phyloP scores from a whole-genome alignment of 2,329 filamentous ascomycete genomes.

The Sporothrix schenckii region DNA sequence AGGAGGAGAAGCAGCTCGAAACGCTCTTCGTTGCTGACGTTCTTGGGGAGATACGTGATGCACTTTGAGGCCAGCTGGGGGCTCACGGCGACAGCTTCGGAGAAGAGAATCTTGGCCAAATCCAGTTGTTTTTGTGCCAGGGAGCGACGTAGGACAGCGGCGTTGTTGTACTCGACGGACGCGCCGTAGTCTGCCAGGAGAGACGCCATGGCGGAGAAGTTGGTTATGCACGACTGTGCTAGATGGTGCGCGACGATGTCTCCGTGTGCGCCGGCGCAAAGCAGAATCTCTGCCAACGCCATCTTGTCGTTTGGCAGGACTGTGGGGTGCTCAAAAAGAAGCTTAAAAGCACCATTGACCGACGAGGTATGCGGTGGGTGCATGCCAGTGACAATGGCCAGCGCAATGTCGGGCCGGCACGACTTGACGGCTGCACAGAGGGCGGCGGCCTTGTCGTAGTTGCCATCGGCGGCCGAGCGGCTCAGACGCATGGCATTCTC shows the following conservation, averaged over 20 bases:
- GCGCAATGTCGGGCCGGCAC: conserved; percentile 56
- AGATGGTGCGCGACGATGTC: conserved; percentile 54
- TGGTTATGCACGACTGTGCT: conserved; percentile 52
- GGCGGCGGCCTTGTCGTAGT: conserved; percentile 56
- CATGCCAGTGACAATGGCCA: conserved; percentile 58
- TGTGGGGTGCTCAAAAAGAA: conserved; percentile 51
- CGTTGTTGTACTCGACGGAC: conserved; percentile 58
- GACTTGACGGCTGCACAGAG: conserved; percentile 54
- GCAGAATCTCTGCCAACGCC: conserved; percentile 57
- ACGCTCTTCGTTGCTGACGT: conserved; percentile 55
- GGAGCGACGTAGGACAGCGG: conserved; percentile 53
- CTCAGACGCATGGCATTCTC: conserved; percentile 56
- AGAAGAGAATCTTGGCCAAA: conserved; percentile 53
- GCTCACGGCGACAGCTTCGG: conserved; percentile 49
- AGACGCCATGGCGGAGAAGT: conserved; percentile 58
- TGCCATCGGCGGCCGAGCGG: conserved; percentile 57
- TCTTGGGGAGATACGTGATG: conserved; percentile 53
- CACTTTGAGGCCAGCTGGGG: conserved; percentile 55
- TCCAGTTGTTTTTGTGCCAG: conserved; percentile 52
- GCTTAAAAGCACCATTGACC: conserved; percentile 55
- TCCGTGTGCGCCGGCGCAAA: conserved; percentile 62
- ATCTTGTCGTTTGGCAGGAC: conserved; percentile 55
- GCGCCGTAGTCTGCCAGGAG: conserved; percentile 59
- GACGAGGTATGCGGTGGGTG: conserved; percentile 54
- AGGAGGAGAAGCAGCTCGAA: conserved; percentile 51